Evolutionary conservation across 1,284 basidiomycete genomes (phyloP), one percentile per base, ranked within the genome.

Genomic region (Phaffia rhodozyma): DNA sequence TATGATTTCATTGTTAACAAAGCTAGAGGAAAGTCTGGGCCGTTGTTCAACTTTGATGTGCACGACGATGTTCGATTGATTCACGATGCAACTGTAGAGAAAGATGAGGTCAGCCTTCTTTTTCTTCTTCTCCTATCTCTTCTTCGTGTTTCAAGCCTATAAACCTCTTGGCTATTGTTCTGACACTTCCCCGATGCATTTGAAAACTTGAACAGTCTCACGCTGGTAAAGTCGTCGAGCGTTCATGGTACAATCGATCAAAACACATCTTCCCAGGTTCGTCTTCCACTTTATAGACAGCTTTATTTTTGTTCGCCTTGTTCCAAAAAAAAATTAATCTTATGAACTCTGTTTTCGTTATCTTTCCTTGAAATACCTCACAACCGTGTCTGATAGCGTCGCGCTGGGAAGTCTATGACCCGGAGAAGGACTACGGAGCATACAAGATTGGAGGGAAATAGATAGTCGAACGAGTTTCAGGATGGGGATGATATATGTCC

Each of bases 1-100:
- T 98, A 97, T 75, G 91, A 97, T 76, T 97, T 98, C 70, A 96
- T 98, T 71, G 81, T 97, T 69, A 96, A 97, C 81, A 97, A 97
- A 78, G 91, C 94, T 3, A 85, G 96, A 32, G 96, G 96, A 25
- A 98, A 98, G 76, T 97, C 92, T 0, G 96, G 94, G 0, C 94
- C 94, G 1, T 77, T 99, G 61, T 99, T 99, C 80, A 96, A 91
- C 76, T 99, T 99, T 75, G 96, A 99, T 75, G 96, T 97, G 7
- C 94, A 98, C 75, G 94, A 98, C 72, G 94, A 99, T 73, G 88
- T 98, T 13, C 88, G 96, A 5, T 75, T 99, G 67, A 79, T 97
- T n/a, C 85, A 89, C 21, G 96, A 98, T 72, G 94, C 94, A 0
- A 90, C 91, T 0, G 84, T 87, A 66, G 94, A 98, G 76, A 98